phyloP scores from a whole-genome alignment of 139 green algal genomes.

The Chlorella sp. region DNA sequence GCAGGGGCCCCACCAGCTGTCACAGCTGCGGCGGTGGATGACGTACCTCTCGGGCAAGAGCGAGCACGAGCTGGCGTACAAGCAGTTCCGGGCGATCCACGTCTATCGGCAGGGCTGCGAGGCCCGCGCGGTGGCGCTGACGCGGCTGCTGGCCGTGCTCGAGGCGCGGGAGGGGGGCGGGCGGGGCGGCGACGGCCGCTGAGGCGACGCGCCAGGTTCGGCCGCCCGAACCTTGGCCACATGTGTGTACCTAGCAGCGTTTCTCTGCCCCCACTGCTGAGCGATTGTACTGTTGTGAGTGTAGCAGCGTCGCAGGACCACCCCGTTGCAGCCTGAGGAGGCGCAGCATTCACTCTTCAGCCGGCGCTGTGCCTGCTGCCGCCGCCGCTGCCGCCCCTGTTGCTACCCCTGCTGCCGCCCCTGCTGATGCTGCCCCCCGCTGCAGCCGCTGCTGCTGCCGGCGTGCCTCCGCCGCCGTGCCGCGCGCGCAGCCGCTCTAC shows the following conservation, averaged over 20 bases:
- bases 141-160: conserved; percentile 6
- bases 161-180: too few relatives aligned
- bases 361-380: too few relatives aligned
- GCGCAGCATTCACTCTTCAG: too few relatives aligned
- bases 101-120: conserved; percentile 18
- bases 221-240: too few relatives aligned
- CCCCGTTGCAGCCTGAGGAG: too few relatives aligned
- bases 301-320: too few relatives aligned
- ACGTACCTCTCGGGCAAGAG: neutral
- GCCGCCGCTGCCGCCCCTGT: neutral
- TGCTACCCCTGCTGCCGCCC: neutral
- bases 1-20: conserved; percentile 22
- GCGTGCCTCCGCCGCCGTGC: neutral
- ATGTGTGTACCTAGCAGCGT: too few relatives aligned
- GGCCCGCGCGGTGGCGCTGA: conserved; percentile 13
- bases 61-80: conserved; percentile 13
- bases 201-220: too few relatives aligned
- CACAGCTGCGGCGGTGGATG: conserved; percentile 29
- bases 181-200: too few relatives aligned
- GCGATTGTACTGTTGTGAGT: too few relatives aligned
- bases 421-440: neutral
- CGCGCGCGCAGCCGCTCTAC: conserved; percentile 45
- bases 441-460: neutral
- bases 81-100: conserved; percentile 13
- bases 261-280: too few relatives aligned